A percentile compares a stretch with the other conserved stretches of the same genome.
phyloP scores from a whole-genome alignment of 163 green algal species.

The Scenedesmus sp. region DNA sequence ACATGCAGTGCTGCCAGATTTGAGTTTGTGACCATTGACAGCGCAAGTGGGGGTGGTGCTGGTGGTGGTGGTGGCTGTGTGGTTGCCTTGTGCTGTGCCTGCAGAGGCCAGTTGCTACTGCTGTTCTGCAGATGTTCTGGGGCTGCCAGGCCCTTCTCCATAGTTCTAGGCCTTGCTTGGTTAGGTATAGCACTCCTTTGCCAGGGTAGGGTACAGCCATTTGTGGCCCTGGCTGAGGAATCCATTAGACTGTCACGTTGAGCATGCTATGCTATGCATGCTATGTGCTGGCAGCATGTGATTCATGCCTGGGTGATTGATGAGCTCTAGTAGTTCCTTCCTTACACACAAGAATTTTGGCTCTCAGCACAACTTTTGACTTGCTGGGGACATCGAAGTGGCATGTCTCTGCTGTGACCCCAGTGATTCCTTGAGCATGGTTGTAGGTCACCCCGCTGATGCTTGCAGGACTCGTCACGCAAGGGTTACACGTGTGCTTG shows the following conservation, averaged over 20 bases:
- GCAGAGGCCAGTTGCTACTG: background rate
- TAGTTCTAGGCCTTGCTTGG: background rate
- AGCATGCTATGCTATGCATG: background rate
- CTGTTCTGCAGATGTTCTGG: background rate
- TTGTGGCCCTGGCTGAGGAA: background rate
- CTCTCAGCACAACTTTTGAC: background rate
- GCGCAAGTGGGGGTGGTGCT: too few species aligned
- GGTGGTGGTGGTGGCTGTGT: background rate
- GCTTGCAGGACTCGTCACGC: background rate
- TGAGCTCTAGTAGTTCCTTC: background rate
- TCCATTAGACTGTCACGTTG: background rate
- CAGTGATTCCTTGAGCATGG: background rate
- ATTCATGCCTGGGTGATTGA: background rate
- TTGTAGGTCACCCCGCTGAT: background rate
- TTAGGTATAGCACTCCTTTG: background rate
- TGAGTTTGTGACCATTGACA: background rate
- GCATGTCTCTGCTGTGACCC: background rate
- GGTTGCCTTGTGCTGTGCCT: background rate
- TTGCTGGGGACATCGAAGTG: background rate
- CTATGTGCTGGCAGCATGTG: background rate
- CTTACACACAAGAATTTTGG: background rate
- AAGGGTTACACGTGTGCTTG: background rate
- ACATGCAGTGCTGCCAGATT: slow-evolving; percentile 11
- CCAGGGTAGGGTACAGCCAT: background rate
- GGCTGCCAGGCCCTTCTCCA: background rate